phyloP scores from a whole-genome alignment of 2,329 filamentous ascomycete genomes.

The Ophiostoma triangulosporum region DNA sequence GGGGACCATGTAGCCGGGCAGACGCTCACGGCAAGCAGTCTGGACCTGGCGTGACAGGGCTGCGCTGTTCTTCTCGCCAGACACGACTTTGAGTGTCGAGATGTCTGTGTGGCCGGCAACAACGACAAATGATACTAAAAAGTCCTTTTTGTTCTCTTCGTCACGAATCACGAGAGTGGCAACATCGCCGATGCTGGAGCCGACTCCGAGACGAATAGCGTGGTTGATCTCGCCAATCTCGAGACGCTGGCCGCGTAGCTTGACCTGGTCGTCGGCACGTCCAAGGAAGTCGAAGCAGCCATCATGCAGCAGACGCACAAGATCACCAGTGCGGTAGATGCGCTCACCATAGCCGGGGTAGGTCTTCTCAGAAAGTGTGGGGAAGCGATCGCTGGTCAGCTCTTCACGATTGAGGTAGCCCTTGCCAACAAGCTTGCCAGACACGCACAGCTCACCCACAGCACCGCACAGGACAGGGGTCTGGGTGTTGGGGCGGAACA shows the following conservation, averaged over 20 bases:
- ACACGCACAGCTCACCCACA: conserved; percentile 79
- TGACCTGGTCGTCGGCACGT: conserved; percentile 81
- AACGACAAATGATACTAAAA: conserved; percentile 66
- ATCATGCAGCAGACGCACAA: conserved; percentile 70
- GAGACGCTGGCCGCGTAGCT: conserved; percentile 75
- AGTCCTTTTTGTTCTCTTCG: conserved; percentile 64
- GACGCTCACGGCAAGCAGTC: conserved; percentile 50
- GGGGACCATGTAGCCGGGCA: conserved; percentile 84
- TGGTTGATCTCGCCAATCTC: conserved; percentile 89
- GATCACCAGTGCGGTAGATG: conserved; percentile 78
- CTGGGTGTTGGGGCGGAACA: conserved; percentile 57
- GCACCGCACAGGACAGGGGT: conserved; percentile 62
- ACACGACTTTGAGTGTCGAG: neutral
- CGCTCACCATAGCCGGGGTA: conserved; percentile 35
- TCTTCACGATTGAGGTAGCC: conserved; percentile 73
- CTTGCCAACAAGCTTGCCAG: conserved; percentile 74
- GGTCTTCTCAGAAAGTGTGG: conserved; percentile 32
- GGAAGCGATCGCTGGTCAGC: conserved; percentile 67
- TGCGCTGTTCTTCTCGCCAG: conserved; percentile 10
- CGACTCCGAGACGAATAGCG: conserved; percentile 50
- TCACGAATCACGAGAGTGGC: conserved; percentile 61
- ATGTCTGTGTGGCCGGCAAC: neutral
- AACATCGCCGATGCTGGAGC: conserved; percentile 47
- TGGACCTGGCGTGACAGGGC: conserved; percentile 34
- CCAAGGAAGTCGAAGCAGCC: conserved; percentile 79